Base-by-base conservation (phyloP, 2,329 filamentous ascomycete species). In the Aspergillus awamori region DNA sequence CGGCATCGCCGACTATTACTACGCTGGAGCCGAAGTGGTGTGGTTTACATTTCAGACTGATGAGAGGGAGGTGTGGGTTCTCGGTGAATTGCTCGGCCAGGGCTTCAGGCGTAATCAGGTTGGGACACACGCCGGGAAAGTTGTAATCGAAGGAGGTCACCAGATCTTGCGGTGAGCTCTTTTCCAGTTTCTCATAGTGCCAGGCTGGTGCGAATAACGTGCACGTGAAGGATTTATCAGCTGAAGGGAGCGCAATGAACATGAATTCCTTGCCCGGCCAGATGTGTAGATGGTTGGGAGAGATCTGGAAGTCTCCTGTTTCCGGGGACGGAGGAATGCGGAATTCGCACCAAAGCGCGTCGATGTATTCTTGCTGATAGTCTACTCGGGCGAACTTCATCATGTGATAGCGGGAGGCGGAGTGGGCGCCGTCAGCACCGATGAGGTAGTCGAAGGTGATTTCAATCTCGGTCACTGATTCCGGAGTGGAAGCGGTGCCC, bases 301-400 rank as follows among this genome's bases (percentile, higher is more conserved):
- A 95, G 67, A 98, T 95, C 52, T 84, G 83, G 73, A 96, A 98
- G 49, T 83, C 80, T 22, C 82, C 81, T 26, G 72, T 68, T 7
- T 74, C 65, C 0, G 77, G 49, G 20, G 57, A 72, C 10, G 91
- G 83, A 20, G 85, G 81, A 63, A 99, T 92, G 53, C 88, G 88
- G 73, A 99, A 98, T 73, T 99, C 95, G 76, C 94, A 98, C 95
- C 95, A 99, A 5, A 98, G 80, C 0, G 93, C 95, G 76, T 98
- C 94, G 72, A 99, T 95, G 76, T 99, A 99, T 70, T 92, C 87
- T 74, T 99, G 95, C 69, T 90, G 84, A 73, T 97, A 99, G 77
- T 95, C 87, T 86, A 98, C 92, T 10, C 90, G 87, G 0, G 89
- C 86, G 70, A 87, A 97, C 79, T 98, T 98, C 94, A 99, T 99